Evolutionary conservation across 192 early-diverging fungal genomes (phyloP), one percentile per base, ranked within the genome.

Genomic region (Geranomyces variabilis): DNA sequence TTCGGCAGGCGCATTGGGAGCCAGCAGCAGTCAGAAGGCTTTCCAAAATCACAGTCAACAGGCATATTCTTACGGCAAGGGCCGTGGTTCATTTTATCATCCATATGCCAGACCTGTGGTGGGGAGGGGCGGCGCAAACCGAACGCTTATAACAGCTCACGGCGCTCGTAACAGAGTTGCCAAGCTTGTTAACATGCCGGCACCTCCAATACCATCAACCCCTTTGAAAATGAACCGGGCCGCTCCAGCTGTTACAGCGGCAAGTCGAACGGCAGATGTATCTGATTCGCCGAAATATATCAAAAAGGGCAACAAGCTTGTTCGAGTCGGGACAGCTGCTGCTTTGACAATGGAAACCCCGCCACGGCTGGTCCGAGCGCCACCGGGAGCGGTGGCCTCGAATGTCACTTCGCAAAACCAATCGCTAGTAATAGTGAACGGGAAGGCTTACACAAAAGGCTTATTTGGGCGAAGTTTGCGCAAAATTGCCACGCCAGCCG

Each of bases 341-440:
- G 36, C 36, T 3, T 10, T 41, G 59, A 28, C 14, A 15, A 49
- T 60, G 17, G 58, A 2, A 26, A 60, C 58, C 2, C 17, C 31
- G 8, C 17, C 31, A 8, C 21, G 6, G 31, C 15, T 9, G 43
- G 34, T 17, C 63, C 41, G 63, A 14, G 9, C 9, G 24, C n/a
- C 2, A 1, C 7, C 24, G 45, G 26, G 46, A 13, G 21, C 7
- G 2, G 63, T 6, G 24, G 41, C 46, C 1, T 21, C 63, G 21
- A 8, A 47, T 26, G 26, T 21, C 46, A 17, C 66, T 22, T 49
- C 51, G 13, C 41, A 17, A 70, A 72, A 33, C 43, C 30, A 53
- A 22, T 62, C 63, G 65, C 65, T 74, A 6, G 65, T 74, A 6
- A 67, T 58, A 17, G 47, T 55, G 31, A 57, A 74, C 51, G 72